Base-by-base conservation (phyloP, 179 eudicot genomes). In the Gypsophila paniculata region DNA sequence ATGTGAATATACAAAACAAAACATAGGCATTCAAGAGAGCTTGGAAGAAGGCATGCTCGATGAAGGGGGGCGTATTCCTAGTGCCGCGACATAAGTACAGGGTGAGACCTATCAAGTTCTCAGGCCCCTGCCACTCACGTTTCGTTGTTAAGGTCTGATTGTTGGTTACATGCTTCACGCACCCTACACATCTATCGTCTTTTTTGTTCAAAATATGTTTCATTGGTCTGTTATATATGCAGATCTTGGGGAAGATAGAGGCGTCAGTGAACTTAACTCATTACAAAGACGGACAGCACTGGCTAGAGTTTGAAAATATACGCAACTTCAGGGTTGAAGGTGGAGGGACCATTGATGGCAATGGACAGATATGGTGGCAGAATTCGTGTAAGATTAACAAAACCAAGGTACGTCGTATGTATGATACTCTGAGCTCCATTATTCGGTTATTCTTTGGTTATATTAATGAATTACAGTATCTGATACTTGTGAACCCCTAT, bases 351-450 rank as follows among this genome's bases (percentile, higher is more conserved):
- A 77, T 93, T 69, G 84, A 93, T 70, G 98, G 97, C 25, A 91
- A 82, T 70, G 98, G 98, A 18, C 55, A 77, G n/a, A 78, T 88
- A 44, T 93, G 98, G 98, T 93, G 97, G 98, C 65, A 65, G 26
- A 86, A 83, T 9, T 87, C 97, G 49, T 93, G 98, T 84, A 91
- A 93, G 84, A 75, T 81, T 58, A 67, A 88, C 74, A 75, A 79
- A 72, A 59, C 78, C n/a, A 76, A 34, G 64, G 96, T 93, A 80
- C 49, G 79, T 70, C 34, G 26, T 62, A n/a, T 9, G 14, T 19
- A 29, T n/a, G 4, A 51, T 26, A 29, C 42, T 52, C 55, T 51
- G 0, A 19, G 51, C 59, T 49, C 42, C 29, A 22, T 34, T 4
- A 42, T 42, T 7, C 52, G 23, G 1, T 7, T 67, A 67, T 14